phyloP scores from a whole-genome alignment of 2,329 filamentous ascomycete genomes.

The Pestalotiopsis sp. region DNA sequence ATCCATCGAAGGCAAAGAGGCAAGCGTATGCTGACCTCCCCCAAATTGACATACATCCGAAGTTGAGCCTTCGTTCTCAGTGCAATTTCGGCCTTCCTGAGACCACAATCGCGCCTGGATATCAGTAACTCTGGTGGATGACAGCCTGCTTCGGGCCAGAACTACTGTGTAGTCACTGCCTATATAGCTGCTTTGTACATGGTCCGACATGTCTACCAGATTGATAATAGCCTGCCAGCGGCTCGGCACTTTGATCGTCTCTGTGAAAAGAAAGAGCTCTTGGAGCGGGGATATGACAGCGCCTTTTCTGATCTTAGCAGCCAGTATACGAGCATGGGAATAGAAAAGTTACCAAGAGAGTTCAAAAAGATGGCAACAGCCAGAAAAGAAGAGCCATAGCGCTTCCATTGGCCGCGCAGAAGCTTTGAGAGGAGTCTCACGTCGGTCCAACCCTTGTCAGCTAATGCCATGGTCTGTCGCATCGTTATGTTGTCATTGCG shows the following conservation, averaged over 20 bases:
- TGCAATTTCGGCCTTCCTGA: background rate
- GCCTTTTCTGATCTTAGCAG: background rate
- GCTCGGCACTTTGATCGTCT: background rate
- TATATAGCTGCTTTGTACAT: background rate
- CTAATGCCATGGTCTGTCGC: background rate
- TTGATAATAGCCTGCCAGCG: background rate
- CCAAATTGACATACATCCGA: background rate
- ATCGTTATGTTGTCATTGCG: background rate
- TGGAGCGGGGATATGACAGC: background rate
- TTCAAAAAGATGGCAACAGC: background rate
- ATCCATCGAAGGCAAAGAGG: background rate
- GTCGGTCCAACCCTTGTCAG: background rate
- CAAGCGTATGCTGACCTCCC: background rate
- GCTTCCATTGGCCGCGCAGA: background rate
- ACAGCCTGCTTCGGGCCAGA: background rate
- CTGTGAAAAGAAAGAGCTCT: background rate
- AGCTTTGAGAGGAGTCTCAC: background rate
- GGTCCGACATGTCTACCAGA: background rate
- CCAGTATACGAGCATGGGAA: background rate
- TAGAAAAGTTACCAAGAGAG: background rate
- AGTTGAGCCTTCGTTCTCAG: background rate
- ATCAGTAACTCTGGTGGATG: background rate
- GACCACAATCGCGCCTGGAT: background rate
- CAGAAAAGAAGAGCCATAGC: background rate
- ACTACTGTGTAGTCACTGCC: background rate